Evolutionary conservation across 805 yeast genomes (phyloP).

Genomic region (Candida sakaeoensis): DNA sequence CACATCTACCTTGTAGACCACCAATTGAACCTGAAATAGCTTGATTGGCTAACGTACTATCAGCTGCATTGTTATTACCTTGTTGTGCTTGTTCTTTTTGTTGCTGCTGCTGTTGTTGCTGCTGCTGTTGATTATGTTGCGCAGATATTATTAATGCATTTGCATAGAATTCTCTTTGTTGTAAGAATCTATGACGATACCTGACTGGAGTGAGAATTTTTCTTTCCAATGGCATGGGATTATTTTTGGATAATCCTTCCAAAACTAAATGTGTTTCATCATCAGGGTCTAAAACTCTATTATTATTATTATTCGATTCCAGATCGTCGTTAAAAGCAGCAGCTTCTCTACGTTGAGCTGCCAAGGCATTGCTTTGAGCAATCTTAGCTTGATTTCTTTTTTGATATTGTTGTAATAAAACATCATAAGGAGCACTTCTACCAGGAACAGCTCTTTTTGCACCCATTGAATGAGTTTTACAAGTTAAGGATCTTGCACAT

Average conservation of each 20-base stretch:
- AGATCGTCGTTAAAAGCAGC: conserved; percentile 34
- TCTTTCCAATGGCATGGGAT: conserved; percentile 81
- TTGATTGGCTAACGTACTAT: conserved; percentile 39
- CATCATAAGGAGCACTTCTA: conserved; percentile 89
- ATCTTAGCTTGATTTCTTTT: conserved; percentile 87
- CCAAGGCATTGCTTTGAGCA: conserved; percentile 78
- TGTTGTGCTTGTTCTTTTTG: conserved; percentile 9
- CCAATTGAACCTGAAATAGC: conserved; percentile 56
- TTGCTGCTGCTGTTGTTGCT: conserved; percentile 24
- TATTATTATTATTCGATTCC: conserved; percentile 26
- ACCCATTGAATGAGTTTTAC: conserved; percentile 98
- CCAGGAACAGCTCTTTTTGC: conserved; percentile 95
- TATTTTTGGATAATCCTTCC: conserved; percentile 79
- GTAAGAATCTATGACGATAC: conserved; percentile 66
- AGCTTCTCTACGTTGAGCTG: conserved; percentile 71
- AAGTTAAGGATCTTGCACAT: conserved; percentile 93
- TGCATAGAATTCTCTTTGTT: conserved; percentile 94
- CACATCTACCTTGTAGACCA: conserved; percentile 76
- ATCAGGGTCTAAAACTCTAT: conserved; percentile 69
- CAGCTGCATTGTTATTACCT: conserved; percentile 9
- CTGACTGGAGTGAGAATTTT: conserved; percentile 67
- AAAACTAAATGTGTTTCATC: conserved; percentile 90
- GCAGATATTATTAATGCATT: conserved; percentile 71
- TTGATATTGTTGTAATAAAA: conserved; percentile 82
- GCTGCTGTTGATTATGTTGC: conserved; percentile 40